A percentile compares a stretch with the other conserved stretches of the same genome.
phyloP scores from a whole-genome alignment of 2,329 filamentous ascomycete species.

The Thelonectria discophora region DNA sequence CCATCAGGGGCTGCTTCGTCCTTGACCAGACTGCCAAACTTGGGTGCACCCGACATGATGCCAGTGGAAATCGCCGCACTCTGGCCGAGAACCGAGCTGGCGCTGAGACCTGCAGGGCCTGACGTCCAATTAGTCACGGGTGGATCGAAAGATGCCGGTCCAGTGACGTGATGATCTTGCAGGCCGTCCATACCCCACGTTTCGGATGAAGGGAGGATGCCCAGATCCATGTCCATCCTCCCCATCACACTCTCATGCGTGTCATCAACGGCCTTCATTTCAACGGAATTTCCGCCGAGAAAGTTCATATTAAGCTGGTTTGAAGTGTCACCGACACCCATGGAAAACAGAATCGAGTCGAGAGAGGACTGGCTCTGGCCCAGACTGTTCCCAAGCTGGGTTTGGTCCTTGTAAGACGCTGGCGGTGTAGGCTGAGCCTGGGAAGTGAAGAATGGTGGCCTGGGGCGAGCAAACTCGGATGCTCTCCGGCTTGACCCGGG shows the following conservation, averaged over 20 bases:
- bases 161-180: conserved; percentile 30
- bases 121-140: conserved; percentile 40
- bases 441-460: conserved; percentile 41
- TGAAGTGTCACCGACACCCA: conserved; percentile 38
- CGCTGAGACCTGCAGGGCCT: conserved; percentile 43
- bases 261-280: conserved; percentile 37
- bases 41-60: conserved; percentile 35
- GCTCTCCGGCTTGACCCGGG: conserved; percentile 41
- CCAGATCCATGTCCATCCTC: conserved; percentile 39
- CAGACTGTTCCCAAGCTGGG: conserved; percentile 15
- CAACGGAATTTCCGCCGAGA: conserved; percentile 41
- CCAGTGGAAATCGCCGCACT: conserved; percentile 38
- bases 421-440: conserved; percentile 33
- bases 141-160: conserved; percentile 37
- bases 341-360: conserved; percentile 41
- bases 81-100: conserved; percentile 42
- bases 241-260: conserved; percentile 19
- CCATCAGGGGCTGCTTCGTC: conserved; percentile 4
- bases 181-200: conserved; percentile 42
- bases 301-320: conserved; percentile 43
- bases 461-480: conserved; percentile 44
- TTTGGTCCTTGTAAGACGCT: conserved; percentile 30
- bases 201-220: conserved; percentile 35
- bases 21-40: conserved; percentile 25
- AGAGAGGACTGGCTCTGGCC: conserved; percentile 35